Base-by-base conservation (phyloP, 2,329 filamentous ascomycete species). In the Cladophialophora yegresii region DNA sequence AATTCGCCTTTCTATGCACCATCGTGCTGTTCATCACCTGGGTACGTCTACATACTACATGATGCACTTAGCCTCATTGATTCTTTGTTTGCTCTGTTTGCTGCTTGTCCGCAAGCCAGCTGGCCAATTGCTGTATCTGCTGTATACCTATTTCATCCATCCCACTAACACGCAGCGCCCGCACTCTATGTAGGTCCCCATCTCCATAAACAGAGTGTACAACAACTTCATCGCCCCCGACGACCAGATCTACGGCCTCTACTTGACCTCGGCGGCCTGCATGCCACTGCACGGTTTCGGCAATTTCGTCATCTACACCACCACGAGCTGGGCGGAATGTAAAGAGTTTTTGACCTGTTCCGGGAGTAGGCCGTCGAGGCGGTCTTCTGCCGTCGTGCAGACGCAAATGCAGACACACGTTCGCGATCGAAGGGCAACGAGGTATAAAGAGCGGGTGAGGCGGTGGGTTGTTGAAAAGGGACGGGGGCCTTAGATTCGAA, bases 21-120 rank as follows among this genome's bases (percentile, higher is more conserved):
- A 61, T 67, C 36, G 65, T 67, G 3, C 43, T 67, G n/a, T 62
- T 64, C 16, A 67, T 67, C 28, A 67, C 65, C 12, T 67, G 65
- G 65, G 65, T 65, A 54, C 22, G 58, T 62, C 32, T n/a, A 8
- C 13, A 16, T 16, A 10, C 10, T 33, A 22, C 16, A 6, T 22
- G 1, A 4, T 26, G 0, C 8, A 13, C 4, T 55, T 23, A 2
- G 5, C 22, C 12, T 23, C 30, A 1, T 45, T 28, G 54, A 16
- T 6, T 43, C 40, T 23, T 9, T 22, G 23, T 8, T 16, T 26
- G 5, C 40, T 4, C 8, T 22, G 47, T 8, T 26, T 50, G n/a
- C 51, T 23, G 22, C 6, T 47, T n/a, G 6, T 6, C 20, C 43
- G 6, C 6, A 10, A 8, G 32, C 32, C 12, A 4, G 33, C 33